Conservation (phyloP, 805 yeast genomes). For the Barnettozyma salicaria region DNA sequence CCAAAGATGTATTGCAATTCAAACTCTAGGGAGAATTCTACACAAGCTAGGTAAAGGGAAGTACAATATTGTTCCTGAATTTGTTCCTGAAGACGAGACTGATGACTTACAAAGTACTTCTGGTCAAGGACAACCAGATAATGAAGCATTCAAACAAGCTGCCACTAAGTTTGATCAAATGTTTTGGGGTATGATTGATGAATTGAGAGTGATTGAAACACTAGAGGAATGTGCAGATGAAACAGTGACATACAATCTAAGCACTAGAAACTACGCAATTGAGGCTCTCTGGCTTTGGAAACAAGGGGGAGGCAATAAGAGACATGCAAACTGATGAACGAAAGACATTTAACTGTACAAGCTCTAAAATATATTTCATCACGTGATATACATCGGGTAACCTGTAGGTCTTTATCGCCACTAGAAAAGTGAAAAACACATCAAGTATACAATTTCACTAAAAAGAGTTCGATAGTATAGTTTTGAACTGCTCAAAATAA, state of each 20-base stretch:
- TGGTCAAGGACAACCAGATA: slow-evolving; percentile 29
- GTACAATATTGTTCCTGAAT: slow-evolving; percentile 46
- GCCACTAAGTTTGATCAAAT: slow-evolving; percentile 31
- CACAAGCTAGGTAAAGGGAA: slow-evolving; percentile 69
- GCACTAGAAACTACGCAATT: slow-evolving; percentile 75
- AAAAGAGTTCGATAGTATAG: too few relatives aligned
- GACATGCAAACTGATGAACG: slow-evolving; percentile 25
- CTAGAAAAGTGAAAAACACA: slow-evolving; percentile 3
- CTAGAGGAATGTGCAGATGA: slow-evolving; percentile 68
- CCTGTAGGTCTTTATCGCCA: slow-evolving; percentile 1
- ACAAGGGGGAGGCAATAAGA: slow-evolving; percentile 37
- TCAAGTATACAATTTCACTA: too few relatives aligned
- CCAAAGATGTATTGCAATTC: slow-evolving; percentile 82
- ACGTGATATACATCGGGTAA: too few relatives aligned
- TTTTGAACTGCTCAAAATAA: too few relatives aligned
- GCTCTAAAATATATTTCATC: too few relatives aligned
- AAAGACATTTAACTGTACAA: too few relatives aligned
- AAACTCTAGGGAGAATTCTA: slow-evolving; percentile 79
- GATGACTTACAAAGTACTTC: too few relatives aligned
- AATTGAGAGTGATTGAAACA: slow-evolving; percentile 56
- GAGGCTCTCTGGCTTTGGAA: slow-evolving; percentile 93
- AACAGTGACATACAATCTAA: slow-evolving; percentile 51
- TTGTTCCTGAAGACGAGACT: slow-evolving; percentile 27
- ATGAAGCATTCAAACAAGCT: slow-evolving; percentile 29
- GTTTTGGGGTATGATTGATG: slow-evolving; percentile 69